Conservation (phyloP, 2,329 filamentous ascomycete genomes). For the Pseudogymnoascus sp. region DNA sequence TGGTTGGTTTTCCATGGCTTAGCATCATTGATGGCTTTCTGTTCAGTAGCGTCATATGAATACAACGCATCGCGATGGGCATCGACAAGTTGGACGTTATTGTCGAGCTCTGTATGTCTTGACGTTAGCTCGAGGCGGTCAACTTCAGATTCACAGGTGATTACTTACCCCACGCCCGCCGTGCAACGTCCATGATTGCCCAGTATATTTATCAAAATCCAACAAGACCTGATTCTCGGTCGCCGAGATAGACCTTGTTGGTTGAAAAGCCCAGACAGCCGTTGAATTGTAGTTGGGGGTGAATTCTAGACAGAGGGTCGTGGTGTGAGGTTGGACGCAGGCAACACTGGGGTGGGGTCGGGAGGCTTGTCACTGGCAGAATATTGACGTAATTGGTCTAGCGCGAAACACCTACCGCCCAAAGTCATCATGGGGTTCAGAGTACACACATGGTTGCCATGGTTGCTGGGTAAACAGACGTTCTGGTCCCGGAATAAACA, state of each 20-base stretch:
- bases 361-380: conserved; percentile 1
- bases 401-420: conserved; percentile 6
- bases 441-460: background rate
- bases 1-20: conserved; percentile 73
- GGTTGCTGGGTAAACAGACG: conserved; percentile 8
- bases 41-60: conserved; percentile 62
- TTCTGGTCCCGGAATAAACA: conserved; percentile 6
- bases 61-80: conserved; percentile 86
- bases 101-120: conserved; percentile 67
- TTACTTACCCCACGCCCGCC: conserved; percentile 53
- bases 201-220: background rate
- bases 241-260: background rate
- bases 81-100: conserved; percentile 76
- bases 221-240: conserved; percentile 1
- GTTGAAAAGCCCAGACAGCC: conserved; percentile 1
- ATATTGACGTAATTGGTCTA: background rate
- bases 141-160: conserved; percentile 16
- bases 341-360: background rate
- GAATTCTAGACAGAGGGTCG: background rate
- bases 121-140: conserved; percentile 21
- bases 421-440: conserved; percentile 3
- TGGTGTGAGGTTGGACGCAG: background rate
- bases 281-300: background rate
- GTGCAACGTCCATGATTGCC: conserved; percentile 44
- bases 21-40: conserved; percentile 56